phyloP scores from a whole-genome alignment of 2,329 filamentous ascomycete genomes.

The Phyllosticta citrichinensis region DNA sequence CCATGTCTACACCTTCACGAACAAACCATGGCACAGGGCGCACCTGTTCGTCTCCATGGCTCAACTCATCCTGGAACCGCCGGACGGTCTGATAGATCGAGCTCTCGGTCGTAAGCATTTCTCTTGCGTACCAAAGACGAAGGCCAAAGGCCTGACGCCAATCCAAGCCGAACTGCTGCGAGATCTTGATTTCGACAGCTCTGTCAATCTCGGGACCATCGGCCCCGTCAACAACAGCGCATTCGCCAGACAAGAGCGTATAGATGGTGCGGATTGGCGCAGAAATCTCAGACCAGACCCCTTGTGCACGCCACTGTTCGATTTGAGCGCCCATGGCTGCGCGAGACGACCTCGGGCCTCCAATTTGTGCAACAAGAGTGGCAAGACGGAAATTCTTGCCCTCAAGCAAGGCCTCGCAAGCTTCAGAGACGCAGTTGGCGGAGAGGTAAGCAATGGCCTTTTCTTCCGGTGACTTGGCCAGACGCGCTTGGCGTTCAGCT shows the following conservation, averaged over 20 bases:
- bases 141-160: slow-evolving; percentile 93
- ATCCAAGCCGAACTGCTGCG: slow-evolving; percentile 72
- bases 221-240: slow-evolving; percentile 72
- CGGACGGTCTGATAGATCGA: slow-evolving; percentile 62
- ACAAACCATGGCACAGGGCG: slow-evolving; percentile 63
- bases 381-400: slow-evolving; percentile 75
- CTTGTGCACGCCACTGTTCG: slow-evolving; percentile 71
- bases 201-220: slow-evolving; percentile 63
- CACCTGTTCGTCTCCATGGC: slow-evolving; percentile 56
- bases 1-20: slow-evolving; percentile 46
- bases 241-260: slow-evolving; percentile 78
- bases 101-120: slow-evolving; percentile 39
- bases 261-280: slow-evolving; percentile 80
- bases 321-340: slow-evolving; percentile 72
- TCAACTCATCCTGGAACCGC: slow-evolving; percentile 64
- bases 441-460: slow-evolving; percentile 74
- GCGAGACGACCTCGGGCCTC: slow-evolving; percentile 54
- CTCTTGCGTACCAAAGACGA: slow-evolving; percentile 69
- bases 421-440: slow-evolving; percentile 68
- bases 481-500: slow-evolving; percentile 38
- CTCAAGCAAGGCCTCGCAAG: slow-evolving; percentile 68
- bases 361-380: slow-evolving; percentile 73
- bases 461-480: slow-evolving; percentile 61
- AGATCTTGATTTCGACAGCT: slow-evolving; percentile 68
- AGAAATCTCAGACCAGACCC: slow-evolving; percentile 77